Evolutionary conservation across 179 eudicot genomes (phyloP), one percentile per base, ranked within the genome.

Genomic region (Silene noctiflora): DNA sequence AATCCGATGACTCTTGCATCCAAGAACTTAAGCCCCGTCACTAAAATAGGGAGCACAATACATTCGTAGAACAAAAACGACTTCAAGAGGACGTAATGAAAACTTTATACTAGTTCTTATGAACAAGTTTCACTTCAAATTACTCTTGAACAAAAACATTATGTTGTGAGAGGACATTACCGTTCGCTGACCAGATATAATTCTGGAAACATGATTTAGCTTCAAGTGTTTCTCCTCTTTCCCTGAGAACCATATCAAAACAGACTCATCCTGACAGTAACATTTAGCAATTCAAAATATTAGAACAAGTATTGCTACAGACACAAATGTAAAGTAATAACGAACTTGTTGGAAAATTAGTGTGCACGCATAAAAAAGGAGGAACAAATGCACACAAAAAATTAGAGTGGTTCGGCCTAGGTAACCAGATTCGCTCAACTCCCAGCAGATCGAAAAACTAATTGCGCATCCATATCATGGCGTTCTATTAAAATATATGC

Each of bases 171-270:
- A 27, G 78, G 72, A 77, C 64, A 87, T 92, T 88, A 93, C 99
- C 58, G 99, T 95, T 68, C 98, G 98, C 87, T 95, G 99, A 75
- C 99, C 99, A 72, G 99, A 93, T 77, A 95, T 90, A 77, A 95
- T 95, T 88, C 90, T 91, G 80, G 98, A 87, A 46, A 94, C 95
- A 78, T 89, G 93, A 83, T 89, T 89, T 67, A 95, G 86, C 84
- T 89, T 95, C 69, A 95, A 90, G 76, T 89, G 95, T 83, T 93
- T 95, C 87, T 95, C 97, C 84, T 95, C 99, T 84, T 93, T 93
- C 53, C 93, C 97, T 8, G 98, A 95, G 83, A 87, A 86, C 98
- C 99, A 95, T 83, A 93, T 87, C 77, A 94, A 81, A 75, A 87
- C 84, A 83, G 98, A 88, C 82, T 92, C 98, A 81, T 95, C 97